Evolutionary conservation across 768 basidiomycete genomes (phyloP).

Genomic region (Hypholoma fasciculare): DNA sequence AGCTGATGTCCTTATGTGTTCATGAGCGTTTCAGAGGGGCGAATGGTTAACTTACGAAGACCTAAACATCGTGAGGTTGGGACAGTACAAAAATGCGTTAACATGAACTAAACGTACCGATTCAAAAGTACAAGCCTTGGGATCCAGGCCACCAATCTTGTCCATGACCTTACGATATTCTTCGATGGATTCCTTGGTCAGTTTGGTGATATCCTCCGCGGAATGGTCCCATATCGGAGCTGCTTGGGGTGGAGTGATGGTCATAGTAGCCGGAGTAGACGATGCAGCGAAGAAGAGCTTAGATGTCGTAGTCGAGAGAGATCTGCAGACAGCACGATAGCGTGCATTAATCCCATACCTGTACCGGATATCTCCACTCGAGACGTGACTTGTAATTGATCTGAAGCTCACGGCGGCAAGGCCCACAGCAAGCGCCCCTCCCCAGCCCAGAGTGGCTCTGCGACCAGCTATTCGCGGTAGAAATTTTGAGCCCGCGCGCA

Average conservation of each 20-base stretch:
- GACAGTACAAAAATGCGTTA: conserved; percentile 1
- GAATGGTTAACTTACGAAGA: conserved; percentile 58
- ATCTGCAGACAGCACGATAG: conserved; percentile 22
- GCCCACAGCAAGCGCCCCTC: conserved; percentile 40
- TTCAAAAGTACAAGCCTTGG: conserved; percentile 61
- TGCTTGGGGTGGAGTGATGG: conserved; percentile 62
- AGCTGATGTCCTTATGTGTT: conserved; percentile 34
- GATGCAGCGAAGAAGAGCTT: conserved; percentile 29
- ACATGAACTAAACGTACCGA: conserved; percentile 45
- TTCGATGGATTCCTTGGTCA: conserved; percentile 61
- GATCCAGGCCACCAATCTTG: conserved; percentile 55
- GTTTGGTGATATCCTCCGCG: conserved; percentile 53
- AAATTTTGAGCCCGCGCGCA: conserved; percentile 26
- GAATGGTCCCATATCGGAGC: conserved; percentile 69
- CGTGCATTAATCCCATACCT: conserved; percentile 24
- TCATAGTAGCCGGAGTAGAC: conserved; percentile 37
- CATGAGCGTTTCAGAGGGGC: conserved; percentile 17
- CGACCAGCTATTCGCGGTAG: conserved; percentile 22
- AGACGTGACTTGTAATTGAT: conserved; percentile 36
- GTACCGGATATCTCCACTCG: conserved; percentile 40
- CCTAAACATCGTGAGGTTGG: conserved; percentile 37
- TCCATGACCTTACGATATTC: conserved; percentile 56
- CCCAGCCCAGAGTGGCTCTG: conserved; percentile 32
- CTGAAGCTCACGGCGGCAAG: conserved; percentile 37
- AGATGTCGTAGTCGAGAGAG: conserved; percentile 30